Percentiles rank a stretch among this genome's conserved stretches.
Conservation (phyloP, 805 yeast genomes). For the Wickerhamiella siamensis region DNA sequence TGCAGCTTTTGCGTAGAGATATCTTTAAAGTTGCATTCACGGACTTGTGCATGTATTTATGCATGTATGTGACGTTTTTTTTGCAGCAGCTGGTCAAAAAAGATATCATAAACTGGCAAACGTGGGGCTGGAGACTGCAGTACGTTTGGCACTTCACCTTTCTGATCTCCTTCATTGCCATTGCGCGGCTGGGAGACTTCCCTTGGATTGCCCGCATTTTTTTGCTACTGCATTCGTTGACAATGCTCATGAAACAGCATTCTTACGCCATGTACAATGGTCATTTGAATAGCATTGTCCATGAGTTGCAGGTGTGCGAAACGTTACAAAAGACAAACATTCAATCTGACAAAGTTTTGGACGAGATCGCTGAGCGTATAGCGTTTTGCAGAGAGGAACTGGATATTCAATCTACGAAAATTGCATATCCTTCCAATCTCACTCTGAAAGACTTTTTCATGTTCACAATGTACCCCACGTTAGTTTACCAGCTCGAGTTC, state of each 20-base stretch:
- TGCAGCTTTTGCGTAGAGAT: conserved; percentile 44
- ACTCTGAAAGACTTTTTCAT: conserved; percentile 49
- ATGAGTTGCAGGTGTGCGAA: conserved; percentile 5
- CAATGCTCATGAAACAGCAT: conserved; percentile 87
- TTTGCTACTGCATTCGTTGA: conserved; percentile 68
- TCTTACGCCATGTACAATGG: conserved; percentile 89
- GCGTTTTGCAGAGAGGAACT: conserved; percentile 64
- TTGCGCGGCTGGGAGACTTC: conserved; percentile 41
- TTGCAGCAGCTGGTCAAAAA: conserved; percentile 42
- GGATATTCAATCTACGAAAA: conserved; percentile 35
- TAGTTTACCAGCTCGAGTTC: conserved; percentile 54
- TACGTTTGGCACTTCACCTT: conserved; percentile 41
- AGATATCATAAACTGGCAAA: conserved; percentile 42
- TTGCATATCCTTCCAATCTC: conserved; percentile 60
- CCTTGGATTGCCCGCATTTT: conserved; percentile 91
- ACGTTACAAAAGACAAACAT: not conserved
- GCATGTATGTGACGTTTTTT: conserved; percentile 44
- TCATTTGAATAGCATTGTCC: conserved; percentile 37
- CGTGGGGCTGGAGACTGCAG: conserved; percentile 50
- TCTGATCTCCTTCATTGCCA: conserved; percentile 37
- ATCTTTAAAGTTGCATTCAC: conserved; percentile 53
- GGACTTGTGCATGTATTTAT: conserved; percentile 61
- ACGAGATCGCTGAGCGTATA: conserved; percentile 34
- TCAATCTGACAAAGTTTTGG: conserved; percentile 21
- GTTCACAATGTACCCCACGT: conserved; percentile 79